Evolutionary conservation across 768 basidiomycete species (phyloP), one percentile per base, ranked within the genome.

Genomic region (Artomyces pyxidatus): DNA sequence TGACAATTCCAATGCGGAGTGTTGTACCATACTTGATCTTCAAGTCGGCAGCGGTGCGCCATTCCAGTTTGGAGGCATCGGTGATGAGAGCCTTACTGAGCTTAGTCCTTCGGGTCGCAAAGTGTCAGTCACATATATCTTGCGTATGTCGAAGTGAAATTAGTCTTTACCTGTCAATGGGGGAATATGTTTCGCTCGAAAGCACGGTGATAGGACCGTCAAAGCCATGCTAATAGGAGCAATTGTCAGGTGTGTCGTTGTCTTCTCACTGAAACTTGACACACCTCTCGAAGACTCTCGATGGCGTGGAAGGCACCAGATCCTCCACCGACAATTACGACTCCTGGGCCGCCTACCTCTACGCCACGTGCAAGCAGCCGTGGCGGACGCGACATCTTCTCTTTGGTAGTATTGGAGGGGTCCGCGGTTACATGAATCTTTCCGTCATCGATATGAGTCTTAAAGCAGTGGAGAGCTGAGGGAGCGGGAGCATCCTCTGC

Each of bases 401-500:
- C 74, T 61, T 85, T 84, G 49, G 75, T 62, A 8, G 85, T 85
- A 54, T 73, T 69, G 6, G 72, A 63, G 3, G 76, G 68, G 49
- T 82, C 72, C 7, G 90, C 90, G 0, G 85, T 85, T 22, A 94
- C 88, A 54, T 77, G 65, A 37, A 93, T 87, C 66, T 88, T 85
- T 23, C 86, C 87, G 53, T 80, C 75, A 14, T 73, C 68, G 39
- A 88, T 70, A 38, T 74, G 65, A 0, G 80, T 76, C 50, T 81
- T 76, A 76, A 88, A 96, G 0, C 80, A 81, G 66, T 91, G 88
- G 23, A 96, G 64, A 11, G 85, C 78, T 58, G 77, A 70, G 10
- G 89, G 83, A 9, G 88, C 92, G 14, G 92, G 92, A 2, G 90
- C 85, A 64, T 94, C 92, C 74, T 96, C 91, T 85, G 48, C 39